Evolutionary conservation across 148 eudicot genomes (phyloP).

Genomic region (Simmondsia chinensis): DNA sequence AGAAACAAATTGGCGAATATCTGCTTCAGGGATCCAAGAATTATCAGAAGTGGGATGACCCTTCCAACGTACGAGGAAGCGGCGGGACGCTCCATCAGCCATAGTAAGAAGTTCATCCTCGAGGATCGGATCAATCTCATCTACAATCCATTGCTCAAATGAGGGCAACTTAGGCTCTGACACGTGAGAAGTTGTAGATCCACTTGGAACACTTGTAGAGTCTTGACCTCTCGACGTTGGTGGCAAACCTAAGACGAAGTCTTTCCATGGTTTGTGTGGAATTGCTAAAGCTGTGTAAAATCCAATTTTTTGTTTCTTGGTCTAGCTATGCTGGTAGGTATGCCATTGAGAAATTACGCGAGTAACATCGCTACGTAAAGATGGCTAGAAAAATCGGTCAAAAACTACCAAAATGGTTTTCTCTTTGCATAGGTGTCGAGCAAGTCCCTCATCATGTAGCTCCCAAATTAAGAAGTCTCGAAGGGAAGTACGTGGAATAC

Average conservation of each 20-base stretch:
- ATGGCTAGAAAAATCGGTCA: neutral
- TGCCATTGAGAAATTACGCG: neutral
- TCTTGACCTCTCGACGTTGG: neutral
- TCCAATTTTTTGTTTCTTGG: neutral
- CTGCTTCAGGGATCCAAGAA: conserved; percentile 1
- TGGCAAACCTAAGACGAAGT: neutral
- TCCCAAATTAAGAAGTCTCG: neutral
- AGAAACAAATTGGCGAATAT: neutral
- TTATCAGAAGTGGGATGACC: neutral
- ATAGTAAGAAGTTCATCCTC: conserved; percentile 1
- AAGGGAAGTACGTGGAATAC: neutral
- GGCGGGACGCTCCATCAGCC: neutral
- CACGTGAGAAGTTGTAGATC: neutral
- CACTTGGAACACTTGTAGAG: neutral
- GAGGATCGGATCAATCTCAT: neutral
- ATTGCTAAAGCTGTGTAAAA: neutral
- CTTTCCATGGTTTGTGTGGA: neutral
- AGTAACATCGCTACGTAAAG: neutral
- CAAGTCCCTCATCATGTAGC: neutral
- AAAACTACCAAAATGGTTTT: neutral
- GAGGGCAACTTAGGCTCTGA: neutral
- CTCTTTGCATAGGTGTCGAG: neutral
- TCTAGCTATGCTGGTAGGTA: neutral
- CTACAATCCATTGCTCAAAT: neutral
- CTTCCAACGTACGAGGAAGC: neutral